Evolutionary conservation across 1,284 basidiomycete species (phyloP).

Genomic region (Rhizoctonia solani): DNA sequence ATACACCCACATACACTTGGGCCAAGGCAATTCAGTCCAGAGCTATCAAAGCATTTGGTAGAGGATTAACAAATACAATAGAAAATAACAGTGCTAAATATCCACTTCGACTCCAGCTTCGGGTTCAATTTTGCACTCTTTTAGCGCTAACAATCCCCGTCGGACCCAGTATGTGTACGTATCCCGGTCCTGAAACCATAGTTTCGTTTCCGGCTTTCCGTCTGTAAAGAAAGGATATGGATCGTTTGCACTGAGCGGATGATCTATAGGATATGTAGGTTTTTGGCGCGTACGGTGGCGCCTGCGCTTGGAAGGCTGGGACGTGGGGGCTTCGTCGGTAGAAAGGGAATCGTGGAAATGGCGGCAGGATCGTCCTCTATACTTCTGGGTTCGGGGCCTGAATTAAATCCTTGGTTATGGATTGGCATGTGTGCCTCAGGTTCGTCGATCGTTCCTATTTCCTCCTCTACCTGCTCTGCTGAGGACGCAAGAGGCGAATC

Average conservation of each 20-base stretch:
- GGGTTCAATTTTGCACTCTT: constrained; percentile 20
- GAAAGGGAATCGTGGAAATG: not conserved
- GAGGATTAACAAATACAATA: too few relatives aligned
- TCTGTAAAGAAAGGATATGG: constrained; percentile 14
- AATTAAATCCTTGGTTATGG: too few relatives aligned
- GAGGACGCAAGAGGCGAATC: too few relatives aligned
- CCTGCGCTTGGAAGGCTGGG: not conserved
- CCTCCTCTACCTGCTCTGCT: not conserved
- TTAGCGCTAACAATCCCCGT: constrained; percentile 10
- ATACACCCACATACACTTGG: too few relatives aligned
- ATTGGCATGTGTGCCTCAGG: not conserved
- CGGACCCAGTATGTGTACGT: constrained; percentile 27
- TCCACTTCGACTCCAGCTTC: constrained; percentile 23
- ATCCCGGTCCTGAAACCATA: constrained; percentile 29
- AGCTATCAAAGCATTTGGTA: too few relatives aligned
- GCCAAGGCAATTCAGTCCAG: too few relatives aligned
- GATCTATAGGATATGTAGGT: not conserved
- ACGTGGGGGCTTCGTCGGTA: not conserved
- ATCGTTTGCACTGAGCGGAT: constrained; percentile 23
- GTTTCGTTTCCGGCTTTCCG: constrained; percentile 3
- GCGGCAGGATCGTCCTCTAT: not conserved
- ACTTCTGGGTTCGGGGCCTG: not conserved
- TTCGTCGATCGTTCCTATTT: not conserved
- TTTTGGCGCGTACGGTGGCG: constrained; percentile 2
- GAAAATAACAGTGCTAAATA: not conserved